Base-by-base conservation (phyloP, 2,329 filamentous ascomycete genomes). In the Pseudogymnoascus sp. region DNA sequence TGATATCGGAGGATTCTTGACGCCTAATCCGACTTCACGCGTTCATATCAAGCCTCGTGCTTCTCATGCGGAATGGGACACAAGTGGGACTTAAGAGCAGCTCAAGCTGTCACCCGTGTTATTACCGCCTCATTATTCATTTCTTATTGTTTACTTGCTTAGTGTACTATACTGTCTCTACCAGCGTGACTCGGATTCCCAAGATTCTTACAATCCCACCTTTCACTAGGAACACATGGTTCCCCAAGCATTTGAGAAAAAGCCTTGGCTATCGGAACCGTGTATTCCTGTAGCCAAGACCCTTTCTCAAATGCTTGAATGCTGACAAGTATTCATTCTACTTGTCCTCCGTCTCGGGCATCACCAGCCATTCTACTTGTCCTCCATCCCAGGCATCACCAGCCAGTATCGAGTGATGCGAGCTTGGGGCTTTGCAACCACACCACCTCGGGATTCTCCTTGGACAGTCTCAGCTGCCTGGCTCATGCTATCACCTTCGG, bases 401-500 rank as follows among this genome's bases (percentile, higher is more conserved):
- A 5, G 50, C 50, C 28, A 33, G 16, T n/a, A 56, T 56, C 50
- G 28, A 56, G n/a, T 56, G 50, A 56, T 56, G 28, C 28, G 3
- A 56, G n/a, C 16, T 6, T 33, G 8, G 10, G 25, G n/a, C 11
- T 56, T 33, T 56, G n/a, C 50, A 56, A 33, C 50, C 16, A 56
- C 50, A 33, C 28, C 28, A 56, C 16, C n/a, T 56, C 28, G 50
- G 50, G 23, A 33, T 18, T 56, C 12, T 56, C 5, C 10, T 56
- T 31, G 10, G 50, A 14, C n/a, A 33, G 8, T 18, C 35, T 47
- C 59, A 61, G 8, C 59, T 47, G 35, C 40, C 11, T 33, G 10
- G 28, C 50, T 56, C 50, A 56, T 56, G 50, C 28, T 56, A 56
- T 33, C 28, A 63, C 42, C 63, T 67, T 69, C 1, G 79, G 75